A percentile compares a stretch with the other conserved stretches of the same genome.
Evolutionary conservation across 2,329 filamentous ascomycete genomes (phyloP).

Genomic region (Corniculantispora saksenae): DNA sequence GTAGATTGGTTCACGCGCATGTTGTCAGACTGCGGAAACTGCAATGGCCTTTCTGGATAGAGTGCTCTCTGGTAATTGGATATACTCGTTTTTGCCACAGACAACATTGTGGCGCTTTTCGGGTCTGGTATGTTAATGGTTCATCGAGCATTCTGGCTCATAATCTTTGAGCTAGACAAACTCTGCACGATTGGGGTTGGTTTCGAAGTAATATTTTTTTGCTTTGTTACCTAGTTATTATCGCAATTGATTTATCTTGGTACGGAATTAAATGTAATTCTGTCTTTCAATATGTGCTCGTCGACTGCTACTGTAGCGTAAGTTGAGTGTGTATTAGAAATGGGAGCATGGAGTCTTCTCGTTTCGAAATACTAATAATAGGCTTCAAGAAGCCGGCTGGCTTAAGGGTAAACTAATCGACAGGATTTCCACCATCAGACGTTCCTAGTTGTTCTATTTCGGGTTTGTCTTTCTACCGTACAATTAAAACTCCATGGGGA

Average conservation of each 20-base stretch:
- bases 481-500: conserved; percentile 53
- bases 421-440: not conserved
- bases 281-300: not conserved
- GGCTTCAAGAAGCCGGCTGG: too few relatives aligned
- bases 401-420: too few relatives aligned
- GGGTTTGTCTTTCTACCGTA: not conserved
- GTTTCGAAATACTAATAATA: too few relatives aligned
- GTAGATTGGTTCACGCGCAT: not conserved
- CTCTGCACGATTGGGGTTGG: conserved; percentile 1
- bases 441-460: not conserved
- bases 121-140: not conserved
- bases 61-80: conserved; percentile 10
- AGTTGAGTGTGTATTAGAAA: too few relatives aligned
- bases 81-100: not conserved
- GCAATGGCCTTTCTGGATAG: conserved; percentile 17
- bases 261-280: not conserved
- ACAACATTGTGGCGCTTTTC: conserved; percentile 7
- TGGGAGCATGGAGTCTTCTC: too few relatives aligned
- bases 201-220: conserved; percentile 17
- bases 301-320: too few relatives aligned
- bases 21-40: not conserved
- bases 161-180: not conserved
- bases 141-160: not conserved
- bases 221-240: conserved; percentile 11
- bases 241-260: conserved; percentile 18